Conservation (phyloP, 2,329 filamentous ascomycete species). For the Epichloe hybrida region DNA sequence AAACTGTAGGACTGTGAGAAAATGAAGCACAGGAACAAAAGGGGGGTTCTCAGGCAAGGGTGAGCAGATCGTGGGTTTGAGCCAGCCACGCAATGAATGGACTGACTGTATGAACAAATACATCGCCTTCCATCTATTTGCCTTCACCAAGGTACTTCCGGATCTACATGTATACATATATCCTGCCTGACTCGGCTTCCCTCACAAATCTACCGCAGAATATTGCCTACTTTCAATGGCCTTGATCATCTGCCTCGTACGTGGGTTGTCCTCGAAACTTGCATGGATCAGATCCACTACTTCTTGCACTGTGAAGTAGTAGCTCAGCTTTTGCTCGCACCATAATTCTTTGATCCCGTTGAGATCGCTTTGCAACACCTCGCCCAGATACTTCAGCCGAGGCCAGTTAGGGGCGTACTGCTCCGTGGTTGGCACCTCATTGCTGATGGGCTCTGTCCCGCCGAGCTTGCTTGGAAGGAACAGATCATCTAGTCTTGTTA, state of each 20-base stretch:
- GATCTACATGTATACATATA: not conserved
- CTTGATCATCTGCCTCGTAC: conserved; percentile 42
- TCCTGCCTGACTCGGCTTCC: not conserved
- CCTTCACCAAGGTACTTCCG: not conserved
- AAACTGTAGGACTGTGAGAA: too few species aligned
- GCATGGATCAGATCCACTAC: conserved; percentile 48
- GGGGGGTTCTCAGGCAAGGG: too few species aligned
- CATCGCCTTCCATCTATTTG: too few species aligned
- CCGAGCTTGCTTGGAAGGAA: conserved; percentile 35
- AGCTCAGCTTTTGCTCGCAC: conserved; percentile 51
- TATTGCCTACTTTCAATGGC: conserved; percentile 41
- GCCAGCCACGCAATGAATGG: too few species aligned
- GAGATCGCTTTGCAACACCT: conserved; percentile 53
- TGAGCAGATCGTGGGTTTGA: too few species aligned
- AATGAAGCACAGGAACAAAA: too few species aligned
- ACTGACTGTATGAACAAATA: too few species aligned
- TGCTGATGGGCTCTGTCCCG: conserved; percentile 14
- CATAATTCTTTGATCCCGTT: conserved; percentile 50
- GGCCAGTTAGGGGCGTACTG: conserved; percentile 51
- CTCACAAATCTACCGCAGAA: conserved; percentile 16
- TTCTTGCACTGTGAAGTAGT: conserved; percentile 48
- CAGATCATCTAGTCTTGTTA: conserved; percentile 46
- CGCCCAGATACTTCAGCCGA: conserved; percentile 48
- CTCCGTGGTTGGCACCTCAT: conserved; percentile 39
- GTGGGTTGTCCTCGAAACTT: conserved; percentile 50